Evolutionary conservation across 2,329 filamentous ascomycete genomes (phyloP).

Genomic region (Colletotrichum gigasporum): DNA sequence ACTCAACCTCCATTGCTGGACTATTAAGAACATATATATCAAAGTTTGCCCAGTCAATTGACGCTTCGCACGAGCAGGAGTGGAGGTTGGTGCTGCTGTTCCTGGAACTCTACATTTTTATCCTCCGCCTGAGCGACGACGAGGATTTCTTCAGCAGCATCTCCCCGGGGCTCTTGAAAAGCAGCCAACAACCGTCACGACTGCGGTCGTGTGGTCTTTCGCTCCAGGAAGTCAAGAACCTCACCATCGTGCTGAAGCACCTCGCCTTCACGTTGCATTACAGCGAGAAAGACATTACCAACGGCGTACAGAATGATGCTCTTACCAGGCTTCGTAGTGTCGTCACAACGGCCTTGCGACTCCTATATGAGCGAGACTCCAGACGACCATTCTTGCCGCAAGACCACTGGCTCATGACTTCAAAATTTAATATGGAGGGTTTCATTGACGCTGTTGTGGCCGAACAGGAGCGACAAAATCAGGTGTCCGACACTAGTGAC

Average conservation of each 20-base stretch:
- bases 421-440: slow-evolving; percentile 84
- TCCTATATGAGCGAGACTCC: slow-evolving; percentile 94
- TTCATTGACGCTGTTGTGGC: slow-evolving; percentile 88
- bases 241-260: slow-evolving; percentile 90
- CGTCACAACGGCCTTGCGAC: slow-evolving; percentile 81
- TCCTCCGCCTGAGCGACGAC: slow-evolving; percentile 92
- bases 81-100: slow-evolving; percentile 93
- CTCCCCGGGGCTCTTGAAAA: slow-evolving; percentile 48
- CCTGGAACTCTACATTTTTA: slow-evolving; percentile 92
- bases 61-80: slow-evolving; percentile 64
- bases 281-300: slow-evolving; percentile 72
- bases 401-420: slow-evolving; percentile 95
- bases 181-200: slow-evolving; percentile 49
- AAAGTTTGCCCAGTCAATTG: slow-evolving; percentile 33
- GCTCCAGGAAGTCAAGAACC: slow-evolving; percentile 73
- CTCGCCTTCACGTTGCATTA: slow-evolving; percentile 90
- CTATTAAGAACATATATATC: slow-evolving; percentile 40
- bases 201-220: slow-evolving; percentile 74
- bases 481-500: slow-evolving; percentile 50
- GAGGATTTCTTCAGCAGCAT: slow-evolving; percentile 86
- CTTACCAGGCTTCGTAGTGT: slow-evolving; percentile 82
- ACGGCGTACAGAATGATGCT: slow-evolving; percentile 51
- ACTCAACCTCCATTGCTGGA: slow-evolving; percentile 33
- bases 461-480: slow-evolving; percentile 82
- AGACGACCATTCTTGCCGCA: slow-evolving; percentile 82